These are phyloP conservation scores for Heteromeles arbutifolia DNA, from an alignment of 306 rosid genomes.

Conservation along the genomic window DNA sequence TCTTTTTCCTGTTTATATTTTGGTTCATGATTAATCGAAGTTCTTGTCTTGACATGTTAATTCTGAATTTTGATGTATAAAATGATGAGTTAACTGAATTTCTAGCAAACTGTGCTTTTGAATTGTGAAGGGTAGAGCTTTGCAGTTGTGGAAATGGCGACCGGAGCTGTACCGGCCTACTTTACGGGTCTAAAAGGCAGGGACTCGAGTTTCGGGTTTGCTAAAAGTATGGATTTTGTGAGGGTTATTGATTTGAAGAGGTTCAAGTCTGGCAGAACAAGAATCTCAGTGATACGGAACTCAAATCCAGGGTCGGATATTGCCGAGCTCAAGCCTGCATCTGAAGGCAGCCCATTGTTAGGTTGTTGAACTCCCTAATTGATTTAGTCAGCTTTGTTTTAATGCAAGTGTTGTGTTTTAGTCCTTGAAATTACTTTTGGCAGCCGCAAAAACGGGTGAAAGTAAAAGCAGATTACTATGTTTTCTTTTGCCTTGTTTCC, in stretches of 20 bases:
- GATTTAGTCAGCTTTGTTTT: background rate
- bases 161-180: slow-evolving; percentile 69
- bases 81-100: background rate
- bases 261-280: slow-evolving; percentile 41
- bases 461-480: background rate
- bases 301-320: slow-evolving; percentile 67
- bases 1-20: background rate
- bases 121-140: slow-evolving; percentile 36
- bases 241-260: slow-evolving; percentile 63
- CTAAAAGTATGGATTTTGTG: slow-evolving; percentile 61
- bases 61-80: background rate
- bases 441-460: background rate
- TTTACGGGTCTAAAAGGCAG: slow-evolving; percentile 49
- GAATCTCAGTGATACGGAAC: slow-evolving; percentile 56
- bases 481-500: background rate
- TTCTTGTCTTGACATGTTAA: background rate
- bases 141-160: slow-evolving; percentile 48
- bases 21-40: background rate
- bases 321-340: slow-evolving; percentile 78
- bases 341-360: slow-evolving; percentile 77
- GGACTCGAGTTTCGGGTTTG: slow-evolving; percentile 64
- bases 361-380: slow-evolving; percentile 36
- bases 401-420: background rate
- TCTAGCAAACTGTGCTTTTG: slow-evolving; percentile 18
- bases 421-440: background rate